phyloP scores from a whole-genome alignment of 2,329 filamentous ascomycete species.

The Akanthomyces uredinophilus region DNA sequence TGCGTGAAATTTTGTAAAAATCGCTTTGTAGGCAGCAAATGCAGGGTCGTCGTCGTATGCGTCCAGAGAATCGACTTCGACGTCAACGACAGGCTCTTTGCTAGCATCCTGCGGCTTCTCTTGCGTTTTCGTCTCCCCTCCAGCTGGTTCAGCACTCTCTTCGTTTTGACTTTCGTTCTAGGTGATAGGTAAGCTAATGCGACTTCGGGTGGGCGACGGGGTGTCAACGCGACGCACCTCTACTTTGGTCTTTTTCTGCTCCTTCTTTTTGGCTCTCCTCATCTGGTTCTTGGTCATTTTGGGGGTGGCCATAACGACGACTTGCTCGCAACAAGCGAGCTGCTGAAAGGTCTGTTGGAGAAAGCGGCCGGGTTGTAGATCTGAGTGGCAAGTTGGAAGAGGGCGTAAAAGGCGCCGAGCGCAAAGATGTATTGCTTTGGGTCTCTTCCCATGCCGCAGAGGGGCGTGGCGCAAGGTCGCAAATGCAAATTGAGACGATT shows the following conservation, averaged over 20 bases:
- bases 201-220: background rate
- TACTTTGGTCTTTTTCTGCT: constrained; percentile 66
- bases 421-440: constrained; percentile 33
- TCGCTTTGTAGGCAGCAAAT: constrained; percentile 75
- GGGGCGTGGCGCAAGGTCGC: background rate
- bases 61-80: constrained; percentile 7
- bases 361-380: constrained; percentile 26
- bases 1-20: constrained; percentile 75
- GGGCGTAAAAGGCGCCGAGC: constrained; percentile 30
- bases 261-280: constrained; percentile 90
- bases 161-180: background rate
- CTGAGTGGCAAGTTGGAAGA: constrained; percentile 34
- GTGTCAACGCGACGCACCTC: constrained; percentile 36
- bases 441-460: constrained; percentile 32
- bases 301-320: constrained; percentile 51
- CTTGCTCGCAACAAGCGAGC: constrained; percentile 9
- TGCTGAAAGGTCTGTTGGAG: constrained; percentile 8
- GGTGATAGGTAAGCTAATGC: background rate
- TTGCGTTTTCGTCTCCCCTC: constrained; percentile 29
- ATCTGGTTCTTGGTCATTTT: constrained; percentile 94
- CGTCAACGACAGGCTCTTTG: constrained; percentile 32
- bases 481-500: background rate
- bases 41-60: constrained; percentile 62
- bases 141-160: background rate
- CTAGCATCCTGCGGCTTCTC: constrained; percentile 37